phyloP scores from a whole-genome alignment of 805 yeast genomes.

The Tetrapisispora taiwanensis region DNA sequence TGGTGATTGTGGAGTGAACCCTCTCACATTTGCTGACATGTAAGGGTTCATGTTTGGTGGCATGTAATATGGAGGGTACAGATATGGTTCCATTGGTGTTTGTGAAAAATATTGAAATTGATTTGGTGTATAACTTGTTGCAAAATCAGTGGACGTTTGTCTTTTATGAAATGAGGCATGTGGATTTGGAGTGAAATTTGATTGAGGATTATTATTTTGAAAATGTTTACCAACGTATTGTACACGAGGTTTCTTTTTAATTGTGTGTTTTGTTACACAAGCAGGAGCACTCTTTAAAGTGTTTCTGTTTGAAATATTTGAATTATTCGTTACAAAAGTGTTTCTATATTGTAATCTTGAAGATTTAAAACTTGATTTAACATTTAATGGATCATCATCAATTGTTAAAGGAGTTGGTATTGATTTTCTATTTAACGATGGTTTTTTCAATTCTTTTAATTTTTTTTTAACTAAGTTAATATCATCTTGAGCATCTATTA shows the following conservation, averaged over 20 bases:
- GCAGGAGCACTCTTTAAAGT: conserved; percentile 18
- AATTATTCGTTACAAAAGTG: not conserved
- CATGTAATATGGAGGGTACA: conserved; percentile 1
- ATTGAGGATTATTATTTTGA: not conserved
- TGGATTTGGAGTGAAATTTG: not conserved
- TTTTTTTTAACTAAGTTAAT: not conserved
- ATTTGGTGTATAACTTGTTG: not conserved
- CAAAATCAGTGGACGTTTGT: not conserved
- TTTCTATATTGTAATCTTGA: not conserved
- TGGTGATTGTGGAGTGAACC: conserved; percentile 1
- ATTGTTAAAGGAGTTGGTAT: conserved; percentile 22
- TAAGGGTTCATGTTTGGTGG: not conserved
- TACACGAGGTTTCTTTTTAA: conserved; percentile 16
- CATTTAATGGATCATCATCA: not conserved
- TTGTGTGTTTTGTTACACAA: conserved; percentile 14
- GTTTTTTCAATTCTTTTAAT: not conserved
- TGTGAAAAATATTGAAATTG: conserved; percentile 7
- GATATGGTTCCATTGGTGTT: conserved; percentile 1
- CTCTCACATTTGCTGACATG: not conserved
- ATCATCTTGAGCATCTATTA: not conserved
- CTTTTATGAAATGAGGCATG: not conserved
- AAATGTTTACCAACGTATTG: conserved; percentile 19
- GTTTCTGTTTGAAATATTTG: not conserved
- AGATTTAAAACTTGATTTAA: not conserved
- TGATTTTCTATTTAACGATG: conserved; percentile 19